Conservation (phyloP, 805 yeast species). For the Metschnikowia vanudenii region DNA sequence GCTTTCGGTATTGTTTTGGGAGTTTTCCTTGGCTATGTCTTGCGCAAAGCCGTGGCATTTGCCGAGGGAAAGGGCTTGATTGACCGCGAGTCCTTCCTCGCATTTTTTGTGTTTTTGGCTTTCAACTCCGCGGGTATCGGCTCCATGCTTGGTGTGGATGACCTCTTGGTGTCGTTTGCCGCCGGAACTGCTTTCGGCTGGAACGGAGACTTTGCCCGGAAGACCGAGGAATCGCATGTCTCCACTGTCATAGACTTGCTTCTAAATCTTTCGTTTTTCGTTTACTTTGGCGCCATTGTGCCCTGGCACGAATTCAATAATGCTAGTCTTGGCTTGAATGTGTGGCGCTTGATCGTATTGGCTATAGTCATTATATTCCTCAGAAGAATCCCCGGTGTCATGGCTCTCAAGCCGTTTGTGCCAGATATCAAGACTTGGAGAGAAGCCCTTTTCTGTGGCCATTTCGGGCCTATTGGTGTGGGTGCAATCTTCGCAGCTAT, state of each 20-base stretch:
- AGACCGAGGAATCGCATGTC: constrained; percentile 82
- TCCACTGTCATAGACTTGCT: constrained; percentile 87
- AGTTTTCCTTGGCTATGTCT: constrained; percentile 62
- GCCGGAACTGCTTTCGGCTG: constrained; percentile 94
- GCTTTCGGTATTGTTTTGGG: constrained; percentile 77
- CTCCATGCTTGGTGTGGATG: constrained; percentile 84
- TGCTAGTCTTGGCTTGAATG: constrained; percentile 56
- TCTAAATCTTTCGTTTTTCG: constrained; percentile 80
- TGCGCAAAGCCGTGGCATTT: constrained; percentile 68
- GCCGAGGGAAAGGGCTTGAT: constrained; percentile 70
- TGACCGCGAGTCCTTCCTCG: constrained; percentile 86
- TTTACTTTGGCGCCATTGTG: constrained; percentile 85
- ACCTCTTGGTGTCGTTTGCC: constrained; percentile 81
- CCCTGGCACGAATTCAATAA: constrained; percentile 84
- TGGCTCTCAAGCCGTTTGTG: constrained; percentile 69
- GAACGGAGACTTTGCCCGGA: constrained; percentile 85
- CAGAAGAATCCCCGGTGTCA: constrained; percentile 80
- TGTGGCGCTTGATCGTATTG: constrained; percentile 77
- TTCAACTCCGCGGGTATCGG: constrained; percentile 88
- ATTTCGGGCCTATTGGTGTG: constrained; percentile 95
- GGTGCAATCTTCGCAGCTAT: constrained; percentile 88
- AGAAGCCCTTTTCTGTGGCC: constrained; percentile 92
- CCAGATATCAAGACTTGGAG: constrained; percentile 92
- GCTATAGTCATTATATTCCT: constrained; percentile 73
- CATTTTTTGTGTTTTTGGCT: constrained; percentile 78